Percentiles rank a stretch among this genome's conserved stretches.
Conservation (phyloP, 768 basidiomycete species). For the Amylocystis lapponica region DNA sequence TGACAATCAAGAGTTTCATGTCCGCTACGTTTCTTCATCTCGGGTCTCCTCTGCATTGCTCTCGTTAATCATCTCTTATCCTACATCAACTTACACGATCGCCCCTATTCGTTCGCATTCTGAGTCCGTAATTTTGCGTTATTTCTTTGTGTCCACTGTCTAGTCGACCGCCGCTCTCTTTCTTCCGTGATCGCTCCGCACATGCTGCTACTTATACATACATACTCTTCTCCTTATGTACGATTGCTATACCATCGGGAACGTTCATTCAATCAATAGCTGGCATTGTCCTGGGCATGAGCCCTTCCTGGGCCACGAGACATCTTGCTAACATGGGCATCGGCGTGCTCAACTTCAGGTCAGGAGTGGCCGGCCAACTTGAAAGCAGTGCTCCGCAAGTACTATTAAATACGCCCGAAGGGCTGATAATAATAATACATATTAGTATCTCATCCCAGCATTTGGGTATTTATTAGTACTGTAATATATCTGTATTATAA, state of each 20-base stretch:
- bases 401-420: too few species aligned
- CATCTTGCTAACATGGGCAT: too few species aligned
- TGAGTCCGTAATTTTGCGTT: background rate
- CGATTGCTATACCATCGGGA: slow-evolving; percentile 17
- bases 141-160: background rate
- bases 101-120: slow-evolving; percentile 1
- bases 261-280: slow-evolving; percentile 1
- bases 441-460: too few species aligned
- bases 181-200: slow-evolving; percentile 12
- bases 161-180: slow-evolving; percentile 10
- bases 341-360: too few species aligned
- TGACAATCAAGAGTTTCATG: slow-evolving; percentile 27
- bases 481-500: too few species aligned
- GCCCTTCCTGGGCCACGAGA: too few species aligned
- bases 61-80: background rate
- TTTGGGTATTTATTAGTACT: too few species aligned
- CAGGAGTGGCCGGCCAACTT: too few species aligned
- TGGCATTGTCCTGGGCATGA: too few species aligned
- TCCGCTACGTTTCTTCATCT: background rate
- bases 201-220: slow-evolving; percentile 15
- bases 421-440: too few species aligned
- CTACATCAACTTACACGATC: slow-evolving; percentile 1
- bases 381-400: too few species aligned
- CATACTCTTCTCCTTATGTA: slow-evolving; percentile 14
- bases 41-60: slow-evolving; percentile 1